Percentiles rank a stretch among this genome's conserved stretches.
Conservation (phyloP, 1,284 basidiomycete species). For the Abortiporus biennis region DNA sequence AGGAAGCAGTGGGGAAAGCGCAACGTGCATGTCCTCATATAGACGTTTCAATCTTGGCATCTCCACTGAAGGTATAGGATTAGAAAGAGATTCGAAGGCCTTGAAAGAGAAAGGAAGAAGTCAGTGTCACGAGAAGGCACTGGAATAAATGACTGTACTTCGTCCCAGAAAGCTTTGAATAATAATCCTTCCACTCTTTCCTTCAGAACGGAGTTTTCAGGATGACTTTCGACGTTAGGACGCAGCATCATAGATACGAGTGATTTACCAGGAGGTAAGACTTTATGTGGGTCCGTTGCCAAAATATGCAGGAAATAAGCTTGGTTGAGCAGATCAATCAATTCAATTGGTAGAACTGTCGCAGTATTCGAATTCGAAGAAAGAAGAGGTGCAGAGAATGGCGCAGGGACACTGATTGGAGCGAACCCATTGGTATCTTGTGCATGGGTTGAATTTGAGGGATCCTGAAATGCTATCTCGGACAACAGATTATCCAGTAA, state of each 20-base stretch:
- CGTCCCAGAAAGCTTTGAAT: conserved; percentile 66
- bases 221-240: conserved; percentile 22
- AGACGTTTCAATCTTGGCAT: conserved; percentile 46
- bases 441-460: too few relatives aligned
- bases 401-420: conserved; percentile 23
- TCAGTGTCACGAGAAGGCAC: conserved; percentile 5
- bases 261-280: conserved; percentile 65
- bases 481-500: neutral
- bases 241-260: conserved; percentile 54
- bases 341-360: conserved; percentile 41
- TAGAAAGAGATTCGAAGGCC: conserved; percentile 38
- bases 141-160: conserved; percentile 33
- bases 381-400: conserved; percentile 19
- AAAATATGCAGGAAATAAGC: conserved; percentile 60
- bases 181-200: conserved; percentile 45
- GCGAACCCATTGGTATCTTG: too few relatives aligned
- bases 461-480: neutral
- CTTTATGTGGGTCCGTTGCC: conserved; percentile 46
- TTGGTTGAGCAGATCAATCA: conserved; percentile 47
- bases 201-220: conserved; percentile 14
- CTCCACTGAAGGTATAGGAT: conserved; percentile 36
- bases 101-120: conserved; percentile 15
- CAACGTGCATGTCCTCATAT: conserved; percentile 44
- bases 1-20: conserved; percentile 49
- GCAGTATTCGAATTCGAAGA: conserved; percentile 22